Base-by-base conservation (phyloP, 75 land plant species). In the Pinus tabuliformis region DNA sequence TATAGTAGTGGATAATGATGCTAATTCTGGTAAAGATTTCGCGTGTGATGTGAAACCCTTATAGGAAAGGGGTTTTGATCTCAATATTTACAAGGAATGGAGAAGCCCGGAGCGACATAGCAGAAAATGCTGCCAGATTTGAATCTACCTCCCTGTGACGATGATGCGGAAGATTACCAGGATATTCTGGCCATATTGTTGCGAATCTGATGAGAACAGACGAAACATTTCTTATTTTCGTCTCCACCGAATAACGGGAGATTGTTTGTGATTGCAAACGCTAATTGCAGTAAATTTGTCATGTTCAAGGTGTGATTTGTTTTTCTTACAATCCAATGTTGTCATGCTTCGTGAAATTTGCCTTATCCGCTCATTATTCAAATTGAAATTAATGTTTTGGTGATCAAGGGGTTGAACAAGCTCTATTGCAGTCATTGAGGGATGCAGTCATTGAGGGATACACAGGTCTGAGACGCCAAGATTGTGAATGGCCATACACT, bases 1-100 rank as follows among this genome's bases (percentile, higher is more conserved):
- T 24, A 77, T 79, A 39, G 79, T 78, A 61, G 68, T 81, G 54
- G 77, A 81, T 74, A 62, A 79, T 58, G 82, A 70, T 17, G 12
- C 9, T 49, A 8, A 8, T 49, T 71, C 74, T 28, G 56, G 65
- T 4, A 54, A 73, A 9, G 75, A 36, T 28, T 56, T 28, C 2
- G 22, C 45, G 3, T 68, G 72, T 22, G 54, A 68, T 36, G 72
- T 37, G 42, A 68, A 20, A 21, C 22, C 72, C 8, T 68, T 20
- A 0, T 6, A 30, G 6, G 72, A 68, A 66, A 66, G 71, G 22
- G 20, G 37, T 39, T 68, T 68, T 36, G n/a, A 20, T 68, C 49
- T 6, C 8, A 45, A 45, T 45, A 5, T 45, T 45, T 45, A 1
- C 12, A 49, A 49, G 12, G 2, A 49, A 49, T 9, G 54, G 54